A percentile compares a stretch with the other conserved stretches of the same genome.
phyloP scores from a whole-genome alignment of 2,329 filamentous ascomycete species.

The Talaromyces albobiverticillius region DNA sequence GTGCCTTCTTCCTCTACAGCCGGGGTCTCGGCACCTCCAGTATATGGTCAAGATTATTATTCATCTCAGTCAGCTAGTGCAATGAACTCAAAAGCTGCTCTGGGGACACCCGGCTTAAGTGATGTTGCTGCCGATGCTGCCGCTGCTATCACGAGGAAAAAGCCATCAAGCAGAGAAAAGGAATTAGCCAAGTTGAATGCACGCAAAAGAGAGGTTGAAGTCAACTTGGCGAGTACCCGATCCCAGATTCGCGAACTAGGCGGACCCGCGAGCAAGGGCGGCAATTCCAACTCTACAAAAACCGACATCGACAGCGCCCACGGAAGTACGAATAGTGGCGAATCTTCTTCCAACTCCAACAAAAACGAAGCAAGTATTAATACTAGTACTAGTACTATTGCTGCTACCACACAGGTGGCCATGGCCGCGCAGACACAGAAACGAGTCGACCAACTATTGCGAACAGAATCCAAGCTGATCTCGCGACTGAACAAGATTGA shows the following conservation, averaged over 20 bases:
- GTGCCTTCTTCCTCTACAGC: background rate
- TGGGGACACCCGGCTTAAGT: background rate
- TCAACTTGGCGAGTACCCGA: constrained; percentile 34
- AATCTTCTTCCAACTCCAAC: constrained; percentile 6
- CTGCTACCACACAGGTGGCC: background rate
- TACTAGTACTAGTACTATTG: background rate
- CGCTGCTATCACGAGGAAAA: constrained; percentile 24
- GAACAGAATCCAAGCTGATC: constrained; percentile 34
- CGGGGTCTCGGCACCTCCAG: background rate
- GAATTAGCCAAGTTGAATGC: constrained; percentile 42
- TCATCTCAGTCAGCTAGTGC: background rate
- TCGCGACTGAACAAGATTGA: constrained; percentile 43
- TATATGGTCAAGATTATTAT: background rate
- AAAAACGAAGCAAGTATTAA: background rate
- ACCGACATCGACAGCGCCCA: constrained; percentile 13
- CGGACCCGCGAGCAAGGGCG: constrained; percentile 3
- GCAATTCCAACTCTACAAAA: constrained; percentile 4
- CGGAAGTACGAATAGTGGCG: constrained; percentile 8
- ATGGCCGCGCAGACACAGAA: constrained; percentile 27
- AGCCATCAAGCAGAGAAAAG: constrained; percentile 38
- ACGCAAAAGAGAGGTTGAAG: constrained; percentile 38
- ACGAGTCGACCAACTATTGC: constrained; percentile 27
- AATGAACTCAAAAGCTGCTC: background rate
- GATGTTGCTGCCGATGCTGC: background rate
- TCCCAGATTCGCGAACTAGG: constrained; percentile 32